Conservation (phyloP, 306 rosid species). For the Sophora flavescens region DNA sequence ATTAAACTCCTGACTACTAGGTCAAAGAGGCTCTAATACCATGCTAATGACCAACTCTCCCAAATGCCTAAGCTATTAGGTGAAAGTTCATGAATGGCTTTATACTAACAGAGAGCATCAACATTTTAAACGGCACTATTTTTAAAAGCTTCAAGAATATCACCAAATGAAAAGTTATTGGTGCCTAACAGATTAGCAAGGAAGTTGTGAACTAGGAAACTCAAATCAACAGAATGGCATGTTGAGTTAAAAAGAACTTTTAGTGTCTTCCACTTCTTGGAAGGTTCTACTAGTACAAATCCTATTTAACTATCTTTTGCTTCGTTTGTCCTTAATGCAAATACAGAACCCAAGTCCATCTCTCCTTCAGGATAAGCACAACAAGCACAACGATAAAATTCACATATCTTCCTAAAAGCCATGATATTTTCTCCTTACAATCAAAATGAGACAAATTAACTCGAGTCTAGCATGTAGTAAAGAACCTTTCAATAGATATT, state of each 20-base stretch:
- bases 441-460: slow-evolving; percentile 9
- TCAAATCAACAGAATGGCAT: neutral
- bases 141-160: slow-evolving; percentile 9
- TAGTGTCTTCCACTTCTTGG: neutral
- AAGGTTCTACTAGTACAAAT: neutral
- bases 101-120: neutral
- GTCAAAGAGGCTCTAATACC: neutral
- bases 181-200: neutral
- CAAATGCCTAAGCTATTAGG: neutral
- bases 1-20: neutral
- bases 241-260: neutral
- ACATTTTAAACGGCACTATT: neutral
- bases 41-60: neutral
- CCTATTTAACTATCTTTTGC: neutral
- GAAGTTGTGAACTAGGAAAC: slow-evolving; percentile 5
- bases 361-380: neutral
- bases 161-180: slow-evolving; percentile 1
- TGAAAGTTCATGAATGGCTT: neutral
- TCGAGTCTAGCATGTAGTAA: neutral
- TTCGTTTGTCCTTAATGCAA: neutral
- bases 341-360: neutral
- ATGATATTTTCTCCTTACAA: neutral
- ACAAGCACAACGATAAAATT: neutral
- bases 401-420: neutral
- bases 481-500: neutral